Conservation (phyloP, 495 filamentous ascomycete species). For the Astrocystis sublimbata region DNA sequence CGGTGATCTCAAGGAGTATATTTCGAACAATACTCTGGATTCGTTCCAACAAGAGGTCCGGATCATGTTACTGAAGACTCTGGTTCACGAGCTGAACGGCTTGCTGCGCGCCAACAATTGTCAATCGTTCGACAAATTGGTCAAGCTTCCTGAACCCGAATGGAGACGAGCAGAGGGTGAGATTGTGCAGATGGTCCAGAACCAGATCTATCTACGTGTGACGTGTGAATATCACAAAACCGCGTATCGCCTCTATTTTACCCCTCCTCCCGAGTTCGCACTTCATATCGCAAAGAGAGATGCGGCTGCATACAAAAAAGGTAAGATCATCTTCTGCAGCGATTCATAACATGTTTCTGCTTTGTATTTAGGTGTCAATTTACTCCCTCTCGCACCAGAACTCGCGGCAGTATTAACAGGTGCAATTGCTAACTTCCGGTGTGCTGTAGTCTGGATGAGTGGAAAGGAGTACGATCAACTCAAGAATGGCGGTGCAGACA, state of each 20-base stretch:
- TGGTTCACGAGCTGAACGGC: background rate
- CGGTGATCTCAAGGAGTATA: background rate
- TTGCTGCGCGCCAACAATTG: background rate
- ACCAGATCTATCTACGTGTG: background rate
- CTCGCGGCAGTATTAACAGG: too few species aligned
- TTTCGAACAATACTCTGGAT: background rate
- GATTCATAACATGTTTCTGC: background rate
- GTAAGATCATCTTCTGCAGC: background rate
- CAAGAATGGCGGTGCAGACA: background rate
- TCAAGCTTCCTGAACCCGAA: background rate
- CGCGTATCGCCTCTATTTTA: background rate
- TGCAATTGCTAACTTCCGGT: background rate
- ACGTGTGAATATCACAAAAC: background rate
- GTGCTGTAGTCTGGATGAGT: constrained; percentile 15
- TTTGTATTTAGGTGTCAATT: background rate
- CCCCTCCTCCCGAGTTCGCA: background rate
- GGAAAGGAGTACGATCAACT: constrained; percentile 10
- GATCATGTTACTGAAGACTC: background rate
- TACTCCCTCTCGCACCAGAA: background rate
- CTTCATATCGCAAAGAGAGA: background rate
- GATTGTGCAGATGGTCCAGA: background rate
- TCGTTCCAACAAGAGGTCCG: background rate
- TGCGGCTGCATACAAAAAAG: background rate
- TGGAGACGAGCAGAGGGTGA: background rate
- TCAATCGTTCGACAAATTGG: background rate